Evolutionary conservation across 805 yeast species (phyloP).

Genomic region (Yarrowia sp.): DNA sequence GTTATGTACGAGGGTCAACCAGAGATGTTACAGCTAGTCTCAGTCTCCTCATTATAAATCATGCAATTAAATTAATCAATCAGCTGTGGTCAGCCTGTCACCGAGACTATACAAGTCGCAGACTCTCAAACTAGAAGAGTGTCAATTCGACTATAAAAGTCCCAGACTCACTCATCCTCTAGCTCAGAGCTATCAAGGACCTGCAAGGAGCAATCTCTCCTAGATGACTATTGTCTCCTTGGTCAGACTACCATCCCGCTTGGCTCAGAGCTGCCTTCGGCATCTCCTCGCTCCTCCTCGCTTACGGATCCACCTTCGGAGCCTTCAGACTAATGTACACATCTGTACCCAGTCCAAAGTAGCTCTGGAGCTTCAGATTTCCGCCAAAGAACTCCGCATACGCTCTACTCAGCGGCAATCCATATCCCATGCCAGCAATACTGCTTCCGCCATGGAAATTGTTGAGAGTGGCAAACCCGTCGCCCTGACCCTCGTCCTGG

Average conservation of each 20-base stretch:
- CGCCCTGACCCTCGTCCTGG: slow-evolving; percentile 60
- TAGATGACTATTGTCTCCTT: no score
- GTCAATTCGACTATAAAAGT: no score
- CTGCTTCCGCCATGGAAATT: slow-evolving; percentile 69
- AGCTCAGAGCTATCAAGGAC: no score
- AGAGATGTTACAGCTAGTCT: no score
- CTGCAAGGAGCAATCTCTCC: no score
- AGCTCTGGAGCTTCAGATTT: slow-evolving; percentile 67
- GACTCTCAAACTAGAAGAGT: no score
- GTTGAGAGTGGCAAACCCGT: slow-evolving; percentile 61
- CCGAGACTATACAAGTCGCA: no score
- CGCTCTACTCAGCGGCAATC: slow-evolving; percentile 81
- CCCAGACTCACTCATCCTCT: no score
- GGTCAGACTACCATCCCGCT: neutral
- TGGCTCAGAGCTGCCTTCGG: neutral
- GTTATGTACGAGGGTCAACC: no score
- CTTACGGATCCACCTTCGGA: neutral
- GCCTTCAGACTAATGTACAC: slow-evolving; percentile 59
- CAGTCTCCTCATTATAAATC: neutral
- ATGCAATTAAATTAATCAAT: slow-evolving; percentile 16
- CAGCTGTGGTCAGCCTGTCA: no score
- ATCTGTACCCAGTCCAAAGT: slow-evolving; percentile 81
- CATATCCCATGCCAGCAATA: slow-evolving; percentile 96
- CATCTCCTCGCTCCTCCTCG: neutral
- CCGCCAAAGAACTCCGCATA: slow-evolving; percentile 80